Conservation (phyloP, 2,329 filamentous ascomycete genomes). For the Celoporthe dispersa region DNA sequence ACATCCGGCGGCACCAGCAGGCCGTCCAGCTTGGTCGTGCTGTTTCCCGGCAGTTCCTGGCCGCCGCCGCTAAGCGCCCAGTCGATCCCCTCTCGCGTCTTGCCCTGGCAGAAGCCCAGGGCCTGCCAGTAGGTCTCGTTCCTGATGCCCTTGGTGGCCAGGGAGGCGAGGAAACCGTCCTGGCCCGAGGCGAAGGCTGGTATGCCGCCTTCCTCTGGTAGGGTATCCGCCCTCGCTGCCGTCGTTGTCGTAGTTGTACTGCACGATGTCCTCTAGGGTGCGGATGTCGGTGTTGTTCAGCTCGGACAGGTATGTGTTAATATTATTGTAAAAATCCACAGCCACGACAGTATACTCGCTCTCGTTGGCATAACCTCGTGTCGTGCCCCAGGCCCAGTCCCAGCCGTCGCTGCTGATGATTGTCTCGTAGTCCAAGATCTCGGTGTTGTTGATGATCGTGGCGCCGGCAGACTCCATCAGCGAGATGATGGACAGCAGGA, state of each 20-base stretch:
- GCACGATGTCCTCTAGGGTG: constrained; percentile 67
- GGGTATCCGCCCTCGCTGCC: constrained; percentile 68
- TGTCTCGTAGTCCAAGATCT: constrained; percentile 65
- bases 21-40: constrained; percentile 54
- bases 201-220: constrained; percentile 46
- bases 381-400: constrained; percentile 73
- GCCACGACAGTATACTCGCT: constrained; percentile 76
- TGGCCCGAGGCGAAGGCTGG: constrained; percentile 74
- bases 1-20: constrained; percentile 72
- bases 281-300: constrained; percentile 64
- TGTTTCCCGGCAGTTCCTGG: neutral
- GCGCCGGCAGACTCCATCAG: constrained; percentile 65
- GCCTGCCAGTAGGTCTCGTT: constrained; percentile 72
- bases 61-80: constrained; percentile 59
- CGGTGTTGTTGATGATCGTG: constrained; percentile 70
- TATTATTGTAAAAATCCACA: constrained; percentile 68
- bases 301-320: constrained; percentile 65
- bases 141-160: constrained; percentile 62
- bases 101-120: constrained; percentile 62
- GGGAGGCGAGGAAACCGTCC: constrained; percentile 69
- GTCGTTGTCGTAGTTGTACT: constrained; percentile 66
- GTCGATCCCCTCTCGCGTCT: constrained; percentile 70
- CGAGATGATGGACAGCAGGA: constrained; percentile 55
- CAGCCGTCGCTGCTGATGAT: constrained; percentile 71
- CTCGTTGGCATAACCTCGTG: constrained; percentile 68